Evolutionary conservation across 768 basidiomycete species (phyloP).

Genomic region (Amanita subjunquillea): DNA sequence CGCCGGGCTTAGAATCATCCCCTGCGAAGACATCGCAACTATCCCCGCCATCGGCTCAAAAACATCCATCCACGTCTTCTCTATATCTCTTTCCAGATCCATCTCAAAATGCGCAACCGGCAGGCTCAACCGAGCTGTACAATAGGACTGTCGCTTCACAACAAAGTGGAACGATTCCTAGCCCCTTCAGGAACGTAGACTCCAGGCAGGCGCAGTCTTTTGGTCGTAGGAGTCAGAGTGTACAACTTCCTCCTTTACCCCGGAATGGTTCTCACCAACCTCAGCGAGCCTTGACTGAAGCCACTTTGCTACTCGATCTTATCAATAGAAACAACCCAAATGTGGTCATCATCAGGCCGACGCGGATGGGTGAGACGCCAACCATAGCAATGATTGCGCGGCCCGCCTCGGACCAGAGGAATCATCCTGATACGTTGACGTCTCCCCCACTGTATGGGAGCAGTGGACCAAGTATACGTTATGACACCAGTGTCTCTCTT

Average conservation of each 20-base stretch:
- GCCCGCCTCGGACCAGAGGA: slow-evolving; percentile 1
- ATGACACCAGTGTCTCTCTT: slow-evolving; percentile 5
- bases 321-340: background rate
- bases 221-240: slow-evolving; percentile 10
- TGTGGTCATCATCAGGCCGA: background rate
- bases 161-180: background rate
- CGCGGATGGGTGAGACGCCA: background rate
- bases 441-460: slow-evolving; percentile 9
- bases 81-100: background rate
- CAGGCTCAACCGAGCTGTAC: background rate
- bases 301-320: slow-evolving; percentile 3
- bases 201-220: background rate
- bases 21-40: background rate
- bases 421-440: slow-evolving; percentile 4
- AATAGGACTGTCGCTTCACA: background rate
- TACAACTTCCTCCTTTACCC: slow-evolving; percentile 6
- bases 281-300: slow-evolving; percentile 5
- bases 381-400: slow-evolving; percentile 1
- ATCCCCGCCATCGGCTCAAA: background rate
- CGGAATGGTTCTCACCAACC: slow-evolving; percentile 5
- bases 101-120: background rate
- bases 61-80: background rate
- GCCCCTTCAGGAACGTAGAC: background rate
- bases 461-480: slow-evolving; percentile 2
- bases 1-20: background rate